Evolutionary conservation across 306 rosid species (phyloP), one percentile per base, ranked within the genome.

Genomic region (Castanea crenata): DNA sequence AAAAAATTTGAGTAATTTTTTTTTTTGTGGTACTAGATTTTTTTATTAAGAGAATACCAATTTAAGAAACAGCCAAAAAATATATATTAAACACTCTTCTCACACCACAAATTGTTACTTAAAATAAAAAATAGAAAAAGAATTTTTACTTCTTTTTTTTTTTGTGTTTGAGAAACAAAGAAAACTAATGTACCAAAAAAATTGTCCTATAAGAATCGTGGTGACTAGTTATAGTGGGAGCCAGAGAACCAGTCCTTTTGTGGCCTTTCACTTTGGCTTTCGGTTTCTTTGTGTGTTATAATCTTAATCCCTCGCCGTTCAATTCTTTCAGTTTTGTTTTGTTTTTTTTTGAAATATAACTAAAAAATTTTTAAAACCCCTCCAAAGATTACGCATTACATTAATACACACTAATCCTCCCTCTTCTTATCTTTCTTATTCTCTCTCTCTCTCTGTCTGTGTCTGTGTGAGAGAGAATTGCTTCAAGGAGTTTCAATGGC

Each of bases 401-500:
- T 68, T n/a, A 63, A 80, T 83, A 67, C 56, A 55, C 74, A n/a
- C 79, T 29, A 70, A 3, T 46, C 7, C 21, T 12, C 74, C 8
- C 25, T 58, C 34, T 73, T 56, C 56, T 61, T 19, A 9, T 38
- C 59, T 79, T 34, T 15, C 59, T 2, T n/a, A 61, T 41, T 77
- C 38, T 62, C 49, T 69, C 55, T 74, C 67, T 31, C 57, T 69
- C 52, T 8, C 59, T 27, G 64, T 32, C 19, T 63, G 2, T 7
- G 13, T 32, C 4, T 65, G 7, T 14, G 49, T 67, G 4, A 16
- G 64, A 57, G 71, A 74, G 58, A 44, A 46, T 18, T 54, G 69
- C 55, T 49, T 55, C 35, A 62, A 80, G 78, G 75, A 41, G 75
- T 58, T 73, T 79, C 51, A 83, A 94, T 94, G 98, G 97, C 97